These are phyloP conservation scores for Salix exigua DNA, from an alignment of 345 rosid genomes.

Conservation along the genomic window DNA sequence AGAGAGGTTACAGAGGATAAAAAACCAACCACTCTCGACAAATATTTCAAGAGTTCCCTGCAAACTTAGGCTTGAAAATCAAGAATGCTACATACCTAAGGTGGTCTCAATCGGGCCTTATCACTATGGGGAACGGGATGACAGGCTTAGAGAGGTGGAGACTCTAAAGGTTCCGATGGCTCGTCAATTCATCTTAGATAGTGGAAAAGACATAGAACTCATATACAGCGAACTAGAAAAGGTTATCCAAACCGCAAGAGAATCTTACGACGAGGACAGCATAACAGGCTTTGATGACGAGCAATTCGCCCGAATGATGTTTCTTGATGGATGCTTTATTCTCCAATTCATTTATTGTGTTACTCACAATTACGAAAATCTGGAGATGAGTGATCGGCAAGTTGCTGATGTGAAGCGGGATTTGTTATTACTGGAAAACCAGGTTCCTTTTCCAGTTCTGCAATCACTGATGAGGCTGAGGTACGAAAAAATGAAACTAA, in stretches of 20 bases:
- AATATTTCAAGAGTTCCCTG: neutral
- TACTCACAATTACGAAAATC: too few species aligned
- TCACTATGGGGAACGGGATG: neutral
- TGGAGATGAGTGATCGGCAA: neutral
- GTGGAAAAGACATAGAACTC: too few species aligned
- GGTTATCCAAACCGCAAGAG: neutral
- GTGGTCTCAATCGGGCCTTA: neutral
- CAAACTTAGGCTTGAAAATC: neutral
- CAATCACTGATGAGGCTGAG: too few species aligned
- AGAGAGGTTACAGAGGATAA: neutral
- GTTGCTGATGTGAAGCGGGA: conserved; percentile 7
- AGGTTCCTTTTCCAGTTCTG: too few species aligned
- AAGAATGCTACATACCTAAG: neutral
- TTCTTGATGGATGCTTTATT: neutral
- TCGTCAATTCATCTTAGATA: neutral
- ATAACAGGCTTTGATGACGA: neutral
- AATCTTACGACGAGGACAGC: neutral
- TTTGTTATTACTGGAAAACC: too few species aligned
- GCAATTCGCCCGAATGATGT: neutral
- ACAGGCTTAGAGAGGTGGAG: neutral
- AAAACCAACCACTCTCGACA: neutral
- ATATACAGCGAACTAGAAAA: too few species aligned
- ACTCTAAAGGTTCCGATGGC: neutral
- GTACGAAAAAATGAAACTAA: too few species aligned
- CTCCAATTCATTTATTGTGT: neutral